Percentiles rank a stretch among this genome's conserved stretches.
phyloP scores from a whole-genome alignment of 768 basidiomycete species.

The Leccinum barrowsii region DNA sequence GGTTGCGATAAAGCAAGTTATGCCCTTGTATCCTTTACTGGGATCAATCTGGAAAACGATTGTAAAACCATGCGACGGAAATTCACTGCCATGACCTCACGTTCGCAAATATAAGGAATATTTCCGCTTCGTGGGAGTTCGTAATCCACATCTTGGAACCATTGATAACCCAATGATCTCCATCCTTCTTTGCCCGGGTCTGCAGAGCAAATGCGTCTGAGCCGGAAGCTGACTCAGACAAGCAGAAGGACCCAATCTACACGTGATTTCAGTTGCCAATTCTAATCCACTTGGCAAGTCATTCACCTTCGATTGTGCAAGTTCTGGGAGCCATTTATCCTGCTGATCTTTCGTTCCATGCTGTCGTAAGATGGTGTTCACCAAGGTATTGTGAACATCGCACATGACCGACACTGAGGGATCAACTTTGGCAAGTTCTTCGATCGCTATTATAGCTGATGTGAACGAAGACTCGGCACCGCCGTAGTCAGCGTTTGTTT shows the following conservation, averaged over 20 bases:
- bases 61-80: neutral
- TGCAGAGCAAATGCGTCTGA: slow-evolving; percentile 97
- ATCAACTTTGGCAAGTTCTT: slow-evolving; percentile 95
- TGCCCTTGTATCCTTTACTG: slow-evolving; percentile 96
- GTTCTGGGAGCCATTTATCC: slow-evolving; percentile 82
- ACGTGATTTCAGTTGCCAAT: slow-evolving; percentile 1
- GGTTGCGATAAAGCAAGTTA: slow-evolving; percentile 94
- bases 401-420: slow-evolving; percentile 95
- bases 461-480: slow-evolving; percentile 93
- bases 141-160: slow-evolving; percentile 99
- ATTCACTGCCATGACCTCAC: slow-evolving; percentile 40
- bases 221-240: slow-evolving; percentile 90
- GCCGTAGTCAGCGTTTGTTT: slow-evolving; percentile 78
- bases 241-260: slow-evolving; percentile 92
- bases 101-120: slow-evolving; percentile 94
- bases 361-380: slow-evolving; percentile 89
- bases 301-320: slow-evolving; percentile 71
- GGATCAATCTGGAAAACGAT: slow-evolving; percentile 60
- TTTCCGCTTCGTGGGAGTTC: slow-evolving; percentile 87
- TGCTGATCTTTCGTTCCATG: slow-evolving; percentile 84
- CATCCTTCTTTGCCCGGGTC: slow-evolving; percentile 86
- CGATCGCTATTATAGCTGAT: slow-evolving; percentile 92
- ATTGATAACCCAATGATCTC: slow-evolving; percentile 81
- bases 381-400: slow-evolving; percentile 98
- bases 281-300: neutral